These are phyloP conservation scores for Primulina huaijiensis DNA, from an alignment of 257 asterid genomes.

Conservation along the genomic window DNA sequence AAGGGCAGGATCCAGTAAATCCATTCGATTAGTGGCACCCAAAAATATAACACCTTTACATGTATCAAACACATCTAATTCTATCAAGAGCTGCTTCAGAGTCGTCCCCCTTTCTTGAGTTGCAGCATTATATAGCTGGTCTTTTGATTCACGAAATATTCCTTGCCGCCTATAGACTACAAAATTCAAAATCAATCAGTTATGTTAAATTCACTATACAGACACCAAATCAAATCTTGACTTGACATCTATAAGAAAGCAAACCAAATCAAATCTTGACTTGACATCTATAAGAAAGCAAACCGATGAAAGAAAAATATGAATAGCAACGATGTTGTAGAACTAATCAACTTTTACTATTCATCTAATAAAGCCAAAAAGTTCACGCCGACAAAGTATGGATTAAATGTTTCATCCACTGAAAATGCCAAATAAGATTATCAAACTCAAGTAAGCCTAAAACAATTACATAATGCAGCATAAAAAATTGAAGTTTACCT, in stretches of 20 bases:
- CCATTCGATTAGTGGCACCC: slow-evolving; percentile 97
- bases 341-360: not conserved
- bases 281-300: not conserved
- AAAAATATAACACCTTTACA: slow-evolving; percentile 97
- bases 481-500: no score
- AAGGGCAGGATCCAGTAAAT: slow-evolving; percentile 97
- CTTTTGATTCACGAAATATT: slow-evolving; percentile 49
- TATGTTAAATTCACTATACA: not conserved
- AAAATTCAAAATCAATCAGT: no score
- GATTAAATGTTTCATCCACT: not conserved
- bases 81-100: slow-evolving; percentile 90
- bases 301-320: slow-evolving; percentile 1
- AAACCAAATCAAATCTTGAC: slow-evolving; percentile 10
- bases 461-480: not conserved
- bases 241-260: not conserved
- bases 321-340: not conserved
- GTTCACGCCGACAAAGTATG: not conserved
- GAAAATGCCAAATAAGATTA: not conserved
- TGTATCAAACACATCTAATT: slow-evolving; percentile 96
- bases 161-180: slow-evolving; percentile 78
- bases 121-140: slow-evolving; percentile 64
- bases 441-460: not conserved
- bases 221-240: slow-evolving; percentile 9
- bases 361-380: not conserved
- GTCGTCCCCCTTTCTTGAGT: slow-evolving; percentile 99